Base-by-base conservation (phyloP, 805 yeast species). In the Candida loeiensis region DNA sequence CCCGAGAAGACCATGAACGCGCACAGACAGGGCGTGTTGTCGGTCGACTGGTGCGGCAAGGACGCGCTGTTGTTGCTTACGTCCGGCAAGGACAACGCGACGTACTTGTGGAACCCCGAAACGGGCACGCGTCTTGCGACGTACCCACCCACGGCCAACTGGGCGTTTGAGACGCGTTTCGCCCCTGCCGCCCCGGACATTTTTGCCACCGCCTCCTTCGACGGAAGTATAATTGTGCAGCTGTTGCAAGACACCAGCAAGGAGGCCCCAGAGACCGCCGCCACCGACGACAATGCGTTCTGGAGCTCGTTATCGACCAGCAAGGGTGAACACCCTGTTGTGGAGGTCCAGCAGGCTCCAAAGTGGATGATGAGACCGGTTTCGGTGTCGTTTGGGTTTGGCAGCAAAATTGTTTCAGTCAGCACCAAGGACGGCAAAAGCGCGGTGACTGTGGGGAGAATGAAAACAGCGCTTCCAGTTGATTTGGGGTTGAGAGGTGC, bases 21-120 rank as follows among this genome's bases (percentile, higher is more conserved):
- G 41, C 98, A 91, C 60, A 75, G 79, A 36, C 84, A 85, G 63
- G 99, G 98, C 27, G 81, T 93, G 14, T 63, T 91, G 39, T 85
- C 96, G 6, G 66, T 93, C 41, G 97, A 93, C 59, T 93, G 99
- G 99, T 88, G 96, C 63, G 61, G 69, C 34, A 82, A 80, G 51
- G 99, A 93, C 60, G 77, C 86, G 36, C 71, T 72, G 36, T 71
- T 93, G 48, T 70, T 93, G 51, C 66, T 93, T 31, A 86, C 97
- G n/a, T 77, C 91, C 58, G 97, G 97, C 44, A 85, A 87, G 54
- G 99, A 93, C 63, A 89, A 89, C 59, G 69, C 87, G 22, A 87
- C 95, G 4, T 65, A 81, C 46, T 68, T 93, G 51, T 93, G 99
- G 99, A 88, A 93, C 61, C 96, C 97, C 19, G 65, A 77, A 39